These are phyloP conservation scores for Neonectria punicea DNA, from an alignment of 2,329 filamentous ascomycete species.

Conservation along the genomic window DNA sequence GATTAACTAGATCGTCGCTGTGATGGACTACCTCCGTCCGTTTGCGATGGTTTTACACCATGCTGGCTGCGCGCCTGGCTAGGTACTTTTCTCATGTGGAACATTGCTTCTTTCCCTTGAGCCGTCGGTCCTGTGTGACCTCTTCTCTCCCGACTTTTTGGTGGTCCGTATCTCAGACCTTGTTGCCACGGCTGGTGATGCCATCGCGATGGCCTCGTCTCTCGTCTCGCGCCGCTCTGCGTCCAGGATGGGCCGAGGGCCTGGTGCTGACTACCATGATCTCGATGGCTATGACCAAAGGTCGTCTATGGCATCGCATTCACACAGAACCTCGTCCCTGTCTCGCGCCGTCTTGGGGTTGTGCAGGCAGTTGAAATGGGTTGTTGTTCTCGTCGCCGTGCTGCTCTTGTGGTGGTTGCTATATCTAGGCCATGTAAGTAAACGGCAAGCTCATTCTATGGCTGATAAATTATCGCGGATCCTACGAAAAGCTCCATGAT, in stretches of 20 bases:
- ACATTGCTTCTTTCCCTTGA: background rate
- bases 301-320: slow-evolving; percentile 9
- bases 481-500: too few relatives aligned
- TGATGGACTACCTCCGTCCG: background rate
- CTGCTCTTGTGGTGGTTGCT: slow-evolving; percentile 25
- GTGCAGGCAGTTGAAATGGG: slow-evolving; percentile 18
- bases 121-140: background rate
- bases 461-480: background rate
- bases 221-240: slow-evolving; percentile 22
- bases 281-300: slow-evolving; percentile 11
- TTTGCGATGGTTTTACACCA: background rate
- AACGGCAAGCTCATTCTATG: background rate
- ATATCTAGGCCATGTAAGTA: slow-evolving; percentile 4
- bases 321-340: background rate
- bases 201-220: slow-evolving; percentile 32
- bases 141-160: background rate
- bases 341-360: slow-evolving; percentile 8
- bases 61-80: background rate
- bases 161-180: background rate
- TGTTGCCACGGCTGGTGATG: background rate
- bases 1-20: background rate
- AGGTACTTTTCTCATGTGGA: background rate
- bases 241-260: slow-evolving; percentile 31
- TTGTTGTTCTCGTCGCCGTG: background rate
- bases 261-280: slow-evolving; percentile 21